Conservation (phyloP, 139 green algal species). For the Limnomonas spitsbergensis region DNA sequence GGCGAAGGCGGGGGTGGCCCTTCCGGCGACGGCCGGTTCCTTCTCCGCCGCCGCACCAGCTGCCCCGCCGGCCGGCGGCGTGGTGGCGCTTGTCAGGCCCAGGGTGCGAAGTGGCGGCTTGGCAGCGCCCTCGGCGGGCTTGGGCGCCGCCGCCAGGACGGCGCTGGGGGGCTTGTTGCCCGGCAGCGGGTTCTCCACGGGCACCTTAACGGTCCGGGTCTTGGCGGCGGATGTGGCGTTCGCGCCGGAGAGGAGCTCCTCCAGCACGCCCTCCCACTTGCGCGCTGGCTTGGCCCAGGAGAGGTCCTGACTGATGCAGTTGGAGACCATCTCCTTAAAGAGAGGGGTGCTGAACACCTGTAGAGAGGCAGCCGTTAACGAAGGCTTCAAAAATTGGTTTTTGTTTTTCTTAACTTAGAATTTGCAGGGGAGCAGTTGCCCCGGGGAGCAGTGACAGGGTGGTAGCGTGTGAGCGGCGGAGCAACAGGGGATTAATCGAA, state of each 20-base stretch:
- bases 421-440: no score
- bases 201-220: conserved; percentile 8
- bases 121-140: neutral
- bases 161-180: conserved; percentile 8
- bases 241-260: conserved; percentile 46
- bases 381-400: no score
- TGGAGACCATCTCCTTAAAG: conserved; percentile 82
- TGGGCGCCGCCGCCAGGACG: neutral
- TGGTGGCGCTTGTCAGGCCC: neutral
- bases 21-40: no score
- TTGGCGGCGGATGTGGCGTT: neutral
- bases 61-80: no score
- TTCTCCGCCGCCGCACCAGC: no score
- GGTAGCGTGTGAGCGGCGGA: no score
- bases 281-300: conserved; percentile 85
- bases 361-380: neutral
- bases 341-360: conserved; percentile 66
- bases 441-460: no score
- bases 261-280: conserved; percentile 90
- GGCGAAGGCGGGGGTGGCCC: no score
- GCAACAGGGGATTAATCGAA: no score
- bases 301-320: conserved; percentile 91
- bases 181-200: conserved; percentile 6
- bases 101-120: neutral
- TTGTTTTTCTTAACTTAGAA: no score